Base-by-base conservation (phyloP, 2,329 filamentous ascomycete genomes). In the Talaromyces marneffei region DNA sequence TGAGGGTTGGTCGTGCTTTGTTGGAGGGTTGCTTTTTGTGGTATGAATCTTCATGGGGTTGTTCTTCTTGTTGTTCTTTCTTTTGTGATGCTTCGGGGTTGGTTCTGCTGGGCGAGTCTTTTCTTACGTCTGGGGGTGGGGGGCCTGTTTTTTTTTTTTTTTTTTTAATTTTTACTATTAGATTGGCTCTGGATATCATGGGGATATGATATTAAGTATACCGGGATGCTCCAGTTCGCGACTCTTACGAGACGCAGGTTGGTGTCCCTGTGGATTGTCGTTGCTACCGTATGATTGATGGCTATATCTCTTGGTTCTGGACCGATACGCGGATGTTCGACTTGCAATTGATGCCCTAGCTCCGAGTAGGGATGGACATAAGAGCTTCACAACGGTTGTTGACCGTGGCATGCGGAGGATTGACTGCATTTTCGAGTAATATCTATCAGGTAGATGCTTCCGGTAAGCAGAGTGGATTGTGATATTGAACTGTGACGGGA, bases 1-100 rank as follows among this genome's bases (percentile, higher is more conserved):
- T 65, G 10, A 76, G 65, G 2, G 73, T 74, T 14, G 74, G 72
- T 4, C 64, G 65, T 20, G 73, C 72, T 2, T 73, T 70, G 59
- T 75, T 74, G 42, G 73, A 75, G 2, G 73, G 61, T 40, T 25
- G 44, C 42, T 59, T 65, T 59, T 44, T 55, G 14, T 53, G 54
- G 16, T 57, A 33, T 27, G 23, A 46, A 3, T 52, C 35, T 25
- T 55, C 48, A 8, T 33, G 57, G 5, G 53, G 25, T 20, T 27
- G 9, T 31, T 53, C 33, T 33, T 25, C 14, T 10, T 29, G 8
- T 5, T 20, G 7, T 20, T 37, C n/a, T 18, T 52, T 20, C 18
- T n/a, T 57, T 23, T 39, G 35, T 6, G 50, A 16, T 10, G 52
- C 12, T 18, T 53, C n/a, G 31, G 31, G 10, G 29, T 57, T 20